A percentile compares a stretch with the other conserved stretches of the same genome.
Evolutionary conservation across 768 basidiomycete species (phyloP).

Genomic region (Suillus subaureus): DNA sequence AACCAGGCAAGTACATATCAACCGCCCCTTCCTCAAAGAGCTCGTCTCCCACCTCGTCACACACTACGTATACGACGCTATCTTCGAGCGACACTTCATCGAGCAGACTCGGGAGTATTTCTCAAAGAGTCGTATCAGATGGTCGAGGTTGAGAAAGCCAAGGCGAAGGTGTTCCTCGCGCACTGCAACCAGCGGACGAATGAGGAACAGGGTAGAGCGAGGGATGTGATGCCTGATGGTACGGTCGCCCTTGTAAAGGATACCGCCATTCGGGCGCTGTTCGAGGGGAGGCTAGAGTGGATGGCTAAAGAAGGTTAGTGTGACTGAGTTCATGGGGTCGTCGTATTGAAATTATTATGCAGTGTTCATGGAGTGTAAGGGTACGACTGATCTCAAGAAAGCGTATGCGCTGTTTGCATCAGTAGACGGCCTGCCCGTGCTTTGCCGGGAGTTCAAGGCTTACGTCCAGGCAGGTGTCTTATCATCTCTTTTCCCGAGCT

Average conservation of each 20-base stretch:
- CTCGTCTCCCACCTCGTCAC: conserved; percentile 61
- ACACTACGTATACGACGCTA: conserved; percentile 55
- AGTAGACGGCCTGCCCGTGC: conserved; percentile 52
- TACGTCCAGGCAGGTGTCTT: conserved; percentile 53
- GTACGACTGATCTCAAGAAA: conserved; percentile 43
- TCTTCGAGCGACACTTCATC: conserved; percentile 61
- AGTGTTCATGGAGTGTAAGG: conserved; percentile 59
- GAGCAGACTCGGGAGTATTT: conserved; percentile 56
- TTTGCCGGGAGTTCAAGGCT: conserved; percentile 63
- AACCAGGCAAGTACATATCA: conserved; percentile 38
- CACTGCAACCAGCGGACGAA: conserved; percentile 47
- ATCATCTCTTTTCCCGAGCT: not conserved
- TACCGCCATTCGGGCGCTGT: conserved; percentile 54
- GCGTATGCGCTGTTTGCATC: conserved; percentile 68
- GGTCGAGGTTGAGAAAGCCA: conserved; percentile 30
- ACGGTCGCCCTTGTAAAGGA: conserved; percentile 55
- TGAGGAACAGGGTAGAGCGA: conserved; percentile 60
- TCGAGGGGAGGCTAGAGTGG: conserved; percentile 47
- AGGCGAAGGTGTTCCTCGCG: conserved; percentile 56
- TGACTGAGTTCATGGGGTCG: conserved; percentile 31
- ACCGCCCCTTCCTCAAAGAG: conserved; percentile 44
- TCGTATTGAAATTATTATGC: conserved; percentile 15
- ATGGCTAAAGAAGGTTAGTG: conserved; percentile 41
- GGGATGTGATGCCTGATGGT: conserved; percentile 49
- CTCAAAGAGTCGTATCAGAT: conserved; percentile 46